Evolutionary conservation across 2,329 filamentous ascomycete genomes (phyloP), one percentile per base, ranked within the genome.

Genomic region (Penicillium sclerotigenum): DNA sequence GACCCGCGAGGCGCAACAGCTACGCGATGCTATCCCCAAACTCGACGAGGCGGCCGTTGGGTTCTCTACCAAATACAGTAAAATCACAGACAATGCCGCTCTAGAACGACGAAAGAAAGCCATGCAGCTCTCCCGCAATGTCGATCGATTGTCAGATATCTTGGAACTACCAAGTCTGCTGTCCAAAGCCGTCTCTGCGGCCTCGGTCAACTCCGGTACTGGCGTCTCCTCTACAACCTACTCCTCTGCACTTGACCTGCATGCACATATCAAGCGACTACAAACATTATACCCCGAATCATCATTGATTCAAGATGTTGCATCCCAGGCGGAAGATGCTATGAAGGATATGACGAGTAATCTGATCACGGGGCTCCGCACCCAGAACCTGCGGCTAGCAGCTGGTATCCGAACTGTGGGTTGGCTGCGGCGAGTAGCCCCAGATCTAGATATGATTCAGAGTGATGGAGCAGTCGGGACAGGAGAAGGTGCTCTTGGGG

Each of bases 321-420:
- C 86, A 10, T 71, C 76, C 2, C 90, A 97, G 71, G 90, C 93
- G 10, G 91, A 96, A 65, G 85, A 86, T 51, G 90, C 91, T 36
- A 96, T 97, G 82, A 89, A 89, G 66, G 86, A 89, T 55, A 91
- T 97, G 84, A 90, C 91, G 0, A 85, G 87, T 9, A 91, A 94
- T 65, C 83, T 99, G 5, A 87, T 99, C 55, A 78, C 81, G 10
- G 87, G 87, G 10, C 81, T 99, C 26, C 88, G 91, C 62, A 81
- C 84, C 0, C 90, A 90, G 2, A 85, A 85, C 20, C 81, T 99
- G 48, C 96, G 97, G 73, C 82, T 99, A 4, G 92, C 94, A 24
- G 88, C 88, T 13, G 92, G 91, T 0, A 89, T 99, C 77, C 85
- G 95, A 50, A 96, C 91, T 1, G 87, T 97, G 47, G 90, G 91